Conservation (phyloP, 1,139 yeast genomes). For the Taphrina wiesneri region DNA sequence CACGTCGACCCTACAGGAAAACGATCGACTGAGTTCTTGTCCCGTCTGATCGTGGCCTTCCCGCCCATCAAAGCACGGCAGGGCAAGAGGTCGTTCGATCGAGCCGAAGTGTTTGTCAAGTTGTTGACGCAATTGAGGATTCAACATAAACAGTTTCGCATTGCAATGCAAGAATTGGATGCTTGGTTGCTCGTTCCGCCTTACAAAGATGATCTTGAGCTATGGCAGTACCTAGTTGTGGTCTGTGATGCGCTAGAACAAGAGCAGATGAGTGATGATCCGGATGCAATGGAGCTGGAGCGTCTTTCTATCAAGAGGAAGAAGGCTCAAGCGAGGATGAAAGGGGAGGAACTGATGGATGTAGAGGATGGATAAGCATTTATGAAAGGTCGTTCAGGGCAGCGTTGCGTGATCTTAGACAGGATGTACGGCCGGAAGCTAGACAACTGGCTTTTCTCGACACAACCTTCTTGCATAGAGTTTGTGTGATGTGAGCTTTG, state of each 20-base stretch:
- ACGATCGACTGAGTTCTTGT: slow-evolving; percentile 9
- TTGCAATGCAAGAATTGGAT: slow-evolving; percentile 26
- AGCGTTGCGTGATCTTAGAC: too few relatives aligned
- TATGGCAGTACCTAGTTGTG: slow-evolving; percentile 3
- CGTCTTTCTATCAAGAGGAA: background rate
- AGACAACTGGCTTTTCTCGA: too few relatives aligned
- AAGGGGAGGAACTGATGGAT: background rate
- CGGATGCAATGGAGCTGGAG: background rate
- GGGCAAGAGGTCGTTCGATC: slow-evolving; percentile 7
- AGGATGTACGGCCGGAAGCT: too few relatives aligned
- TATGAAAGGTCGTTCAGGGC: too few relatives aligned
- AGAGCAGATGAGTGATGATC: background rate
- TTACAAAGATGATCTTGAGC: slow-evolving; percentile 12
- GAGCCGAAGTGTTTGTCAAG: slow-evolving; percentile 24
- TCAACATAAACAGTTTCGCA: background rate
- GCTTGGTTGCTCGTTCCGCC: slow-evolving; percentile 29
- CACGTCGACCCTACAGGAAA: slow-evolving; percentile 8
- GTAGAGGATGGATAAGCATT: background rate
- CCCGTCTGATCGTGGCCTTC: slow-evolving; percentile 29
- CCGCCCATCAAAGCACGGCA: slow-evolving; percentile 25
- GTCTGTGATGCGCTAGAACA: slow-evolving; percentile 6
- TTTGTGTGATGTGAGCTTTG: background rate
- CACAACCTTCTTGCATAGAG: too few relatives aligned
- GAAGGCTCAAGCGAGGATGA: slow-evolving; percentile 9
- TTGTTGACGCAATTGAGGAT: slow-evolving; percentile 9